A percentile compares a stretch with the other conserved stretches of the same genome.
Evolutionary conservation across 345 rosid genomes (phyloP).

Genomic region (Eucalyptus paniculata): DNA sequence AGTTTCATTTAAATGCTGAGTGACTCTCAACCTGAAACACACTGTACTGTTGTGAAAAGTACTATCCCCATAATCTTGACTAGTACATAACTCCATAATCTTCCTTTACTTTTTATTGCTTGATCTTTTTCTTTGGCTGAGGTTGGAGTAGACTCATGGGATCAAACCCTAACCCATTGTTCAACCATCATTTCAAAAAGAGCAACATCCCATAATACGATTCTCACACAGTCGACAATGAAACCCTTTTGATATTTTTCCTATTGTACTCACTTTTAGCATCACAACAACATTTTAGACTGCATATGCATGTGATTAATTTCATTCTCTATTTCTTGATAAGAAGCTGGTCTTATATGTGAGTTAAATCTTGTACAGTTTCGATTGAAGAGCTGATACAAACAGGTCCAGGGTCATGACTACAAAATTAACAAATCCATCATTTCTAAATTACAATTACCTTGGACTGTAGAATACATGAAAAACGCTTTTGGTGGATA

Average conservation of each 20-base stretch:
- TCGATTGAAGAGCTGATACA: not conserved
- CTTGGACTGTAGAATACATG: slow-evolving; percentile 81
- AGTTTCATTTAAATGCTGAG: not conserved
- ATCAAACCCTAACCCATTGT: not conserved
- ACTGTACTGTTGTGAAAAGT: not conserved
- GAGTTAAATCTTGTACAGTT: not conserved
- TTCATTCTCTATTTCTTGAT: not conserved
- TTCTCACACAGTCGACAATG: not conserved
- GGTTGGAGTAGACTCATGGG: not conserved
- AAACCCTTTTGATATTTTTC: not conserved
- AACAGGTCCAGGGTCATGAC: not conserved
- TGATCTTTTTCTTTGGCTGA: not conserved
- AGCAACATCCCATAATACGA: not conserved
- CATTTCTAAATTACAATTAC: slow-evolving; percentile 14
- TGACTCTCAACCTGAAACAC: not conserved
- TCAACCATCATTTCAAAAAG: not conserved
- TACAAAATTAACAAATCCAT: not conserved
- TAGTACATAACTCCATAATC: not conserved
- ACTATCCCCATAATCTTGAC: not conserved
- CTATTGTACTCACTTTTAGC: not conserved
- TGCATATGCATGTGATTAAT: not conserved
- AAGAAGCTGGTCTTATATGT: not conserved
- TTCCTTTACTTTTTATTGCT: not conserved
- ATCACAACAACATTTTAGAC: not conserved
- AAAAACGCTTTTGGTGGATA: slow-evolving; percentile 53